These are phyloP conservation scores for Nidularia sp. DNA, from an alignment of 768 basidiomycete genomes.

Conservation along the genomic window DNA sequence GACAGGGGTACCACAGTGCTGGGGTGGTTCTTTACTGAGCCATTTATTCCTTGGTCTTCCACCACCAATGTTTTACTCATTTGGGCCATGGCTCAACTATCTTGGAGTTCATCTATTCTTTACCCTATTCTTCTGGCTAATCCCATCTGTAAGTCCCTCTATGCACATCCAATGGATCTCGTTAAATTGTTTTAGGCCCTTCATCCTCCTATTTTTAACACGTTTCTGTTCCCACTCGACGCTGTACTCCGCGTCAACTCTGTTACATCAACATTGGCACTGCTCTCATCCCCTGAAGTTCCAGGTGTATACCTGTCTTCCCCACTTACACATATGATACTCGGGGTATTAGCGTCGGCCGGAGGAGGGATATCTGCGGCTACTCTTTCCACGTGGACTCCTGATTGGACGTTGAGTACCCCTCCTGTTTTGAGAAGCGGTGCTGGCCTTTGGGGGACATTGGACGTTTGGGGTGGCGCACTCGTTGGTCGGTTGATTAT, in stretches of 20 bases:
- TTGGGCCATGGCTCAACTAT: constrained; percentile 44
- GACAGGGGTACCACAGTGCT: constrained; percentile 22
- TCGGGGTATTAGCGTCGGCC: constrained; percentile 43
- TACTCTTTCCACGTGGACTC: constrained; percentile 38
- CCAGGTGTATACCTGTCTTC: constrained; percentile 32
- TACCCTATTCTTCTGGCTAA: constrained; percentile 33
- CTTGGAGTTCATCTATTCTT: constrained; percentile 38
- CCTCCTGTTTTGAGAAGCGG: constrained; percentile 40
- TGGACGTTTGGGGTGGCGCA: constrained; percentile 52
- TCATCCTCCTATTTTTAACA: constrained; percentile 30
- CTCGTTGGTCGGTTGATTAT: constrained; percentile 27
- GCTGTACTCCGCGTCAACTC: constrained; percentile 41
- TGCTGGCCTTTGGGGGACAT: constrained; percentile 31
- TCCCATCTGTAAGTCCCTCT: constrained; percentile 29
- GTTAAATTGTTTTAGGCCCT: constrained; percentile 16
- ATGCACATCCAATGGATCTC: background rate
- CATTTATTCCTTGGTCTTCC: constrained; percentile 40
- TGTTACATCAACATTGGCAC: constrained; percentile 29
- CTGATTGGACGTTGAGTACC: constrained; percentile 40
- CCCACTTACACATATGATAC: constrained; percentile 39
- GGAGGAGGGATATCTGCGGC: constrained; percentile 42
- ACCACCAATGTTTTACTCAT: constrained; percentile 41
- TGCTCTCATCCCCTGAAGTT: constrained; percentile 24
- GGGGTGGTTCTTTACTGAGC: constrained; percentile 43
- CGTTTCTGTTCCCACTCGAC: constrained; percentile 45